Conservation (phyloP, 768 basidiomycete species). For the Coprinopsis marcescibilis region DNA sequence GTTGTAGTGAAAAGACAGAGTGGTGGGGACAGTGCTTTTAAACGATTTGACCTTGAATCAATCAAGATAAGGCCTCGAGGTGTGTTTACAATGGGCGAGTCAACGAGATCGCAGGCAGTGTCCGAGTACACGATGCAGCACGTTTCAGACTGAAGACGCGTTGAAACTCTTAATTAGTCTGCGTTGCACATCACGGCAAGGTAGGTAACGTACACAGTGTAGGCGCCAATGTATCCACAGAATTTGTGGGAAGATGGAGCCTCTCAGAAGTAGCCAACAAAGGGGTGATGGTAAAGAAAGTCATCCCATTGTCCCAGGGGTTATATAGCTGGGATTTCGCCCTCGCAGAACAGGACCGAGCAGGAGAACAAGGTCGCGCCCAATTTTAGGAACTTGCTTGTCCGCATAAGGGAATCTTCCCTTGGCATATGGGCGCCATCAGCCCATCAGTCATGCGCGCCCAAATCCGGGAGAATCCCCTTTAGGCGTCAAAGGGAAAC, state of each 20-base stretch:
- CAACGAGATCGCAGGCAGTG: too few species aligned
- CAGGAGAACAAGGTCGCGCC: conserved; percentile 13
- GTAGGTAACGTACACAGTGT: background rate
- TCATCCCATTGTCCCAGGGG: conserved; percentile 10
- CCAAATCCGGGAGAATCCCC: background rate
- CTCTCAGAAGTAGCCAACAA: background rate
- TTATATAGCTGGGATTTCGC: conserved; percentile 9
- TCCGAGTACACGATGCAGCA: background rate
- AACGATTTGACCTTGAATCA: background rate
- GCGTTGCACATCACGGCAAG: too few species aligned
- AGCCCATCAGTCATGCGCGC: background rate
- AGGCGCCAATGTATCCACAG: background rate
- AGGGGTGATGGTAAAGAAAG: conserved; percentile 3
- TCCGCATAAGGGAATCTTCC: conserved; percentile 9
- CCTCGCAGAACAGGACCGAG: background rate
- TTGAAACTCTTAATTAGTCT: background rate
- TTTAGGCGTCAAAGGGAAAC: background rate
- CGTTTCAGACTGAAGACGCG: background rate
- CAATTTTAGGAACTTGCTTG: conserved; percentile 12
- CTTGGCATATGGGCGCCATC: background rate
- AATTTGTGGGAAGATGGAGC: background rate
- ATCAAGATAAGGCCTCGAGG: too few species aligned
- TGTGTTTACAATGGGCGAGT: too few species aligned
- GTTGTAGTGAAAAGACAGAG: conserved; percentile 35
- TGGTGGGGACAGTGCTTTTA: conserved; percentile 13